phyloP scores from a whole-genome alignment of 495 filamentous ascomycete species.

The Aspergillus ostianus region DNA sequence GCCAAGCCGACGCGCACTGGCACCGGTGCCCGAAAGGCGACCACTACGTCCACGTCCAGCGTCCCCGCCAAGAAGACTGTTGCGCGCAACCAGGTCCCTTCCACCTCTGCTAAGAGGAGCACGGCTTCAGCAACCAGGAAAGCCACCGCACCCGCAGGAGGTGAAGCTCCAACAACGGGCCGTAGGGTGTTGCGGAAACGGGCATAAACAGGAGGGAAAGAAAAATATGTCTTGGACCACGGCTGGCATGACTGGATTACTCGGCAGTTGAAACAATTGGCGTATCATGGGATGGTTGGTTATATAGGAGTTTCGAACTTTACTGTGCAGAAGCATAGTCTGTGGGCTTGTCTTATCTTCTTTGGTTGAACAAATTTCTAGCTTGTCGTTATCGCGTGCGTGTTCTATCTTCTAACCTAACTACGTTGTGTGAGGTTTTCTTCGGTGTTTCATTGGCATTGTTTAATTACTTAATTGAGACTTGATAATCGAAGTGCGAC shows the following conservation, averaged over 20 bases:
- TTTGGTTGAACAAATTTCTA: neutral
- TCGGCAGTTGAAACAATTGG: neutral
- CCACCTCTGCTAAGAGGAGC: constrained; percentile 37
- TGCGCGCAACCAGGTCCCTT: constrained; percentile 32
- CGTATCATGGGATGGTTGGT: constrained; percentile 2
- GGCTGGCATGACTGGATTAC: neutral
- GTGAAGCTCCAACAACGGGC: constrained; percentile 34
- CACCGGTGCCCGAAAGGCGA: constrained; percentile 46
- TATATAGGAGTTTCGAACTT: neutral
- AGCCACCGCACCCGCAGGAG: constrained; percentile 32
- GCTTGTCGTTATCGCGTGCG: neutral
- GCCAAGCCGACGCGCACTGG: constrained; percentile 52
- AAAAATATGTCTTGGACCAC: neutral
- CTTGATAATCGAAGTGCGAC: neutral
- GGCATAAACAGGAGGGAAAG: constrained; percentile 23
- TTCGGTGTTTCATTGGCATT: neutral
- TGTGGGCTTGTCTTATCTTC: constrained; percentile 2
- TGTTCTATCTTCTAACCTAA: too few species aligned
- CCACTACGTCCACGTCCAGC: constrained; percentile 42
- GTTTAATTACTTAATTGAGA: neutral
- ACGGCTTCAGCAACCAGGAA: constrained; percentile 34
- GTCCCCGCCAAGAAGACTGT: constrained; percentile 44
- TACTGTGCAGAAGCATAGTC: neutral
- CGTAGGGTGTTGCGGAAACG: constrained; percentile 50
- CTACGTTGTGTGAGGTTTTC: neutral